Evolutionary conservation across 2,329 filamentous ascomycete species (phyloP), one percentile per base, ranked within the genome.

Genomic region (Xylaria hypoxylon): DNA sequence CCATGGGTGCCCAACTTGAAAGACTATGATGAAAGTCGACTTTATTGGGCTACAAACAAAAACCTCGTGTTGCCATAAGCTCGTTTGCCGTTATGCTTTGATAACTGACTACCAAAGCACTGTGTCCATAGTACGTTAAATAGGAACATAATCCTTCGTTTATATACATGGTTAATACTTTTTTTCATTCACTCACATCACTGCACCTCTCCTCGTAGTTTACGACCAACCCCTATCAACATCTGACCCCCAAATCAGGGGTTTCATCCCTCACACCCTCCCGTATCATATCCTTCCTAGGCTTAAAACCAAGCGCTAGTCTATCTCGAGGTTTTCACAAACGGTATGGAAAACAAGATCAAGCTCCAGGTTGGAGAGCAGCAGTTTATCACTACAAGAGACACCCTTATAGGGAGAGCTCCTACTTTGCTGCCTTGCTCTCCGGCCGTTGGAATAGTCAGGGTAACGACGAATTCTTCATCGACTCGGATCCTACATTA

Each of bases 401-500:
- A 68, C 24, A 73, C 73, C 0, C 68, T 77, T 15, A 59, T 62
- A 3, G 31, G 62, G 69, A 72, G 19, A 76, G 73, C 58, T 5
- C 11, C 2, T 75, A 72, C 31, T 77, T 78, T 63, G 55, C 51
- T 17, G 62, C 65, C 0, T 64, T 73, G 2, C 59, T 79, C 5
- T 74, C 74, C 0, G 66, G 62, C 0, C 55, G 70, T 7, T 76
- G 72, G 70, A 42, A 68, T 40, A 68, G 75, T 15, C 57, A 50
- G 28, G 67, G 74, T 50, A 38, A 59, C 6, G 75, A 59, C 10
- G 56, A 8, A 15, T 78, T 78, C 68, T 82, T 81, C 69, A 59
- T 83, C 22, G 80, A 82, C 62, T 71, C 77, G 0, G 78, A 82
- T 48, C 71, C 76, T 0, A 65, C 72, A 0, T 31, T 79, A 2